phyloP scores from a whole-genome alignment of 257 asterid species.

The Coffea canephora region DNA sequence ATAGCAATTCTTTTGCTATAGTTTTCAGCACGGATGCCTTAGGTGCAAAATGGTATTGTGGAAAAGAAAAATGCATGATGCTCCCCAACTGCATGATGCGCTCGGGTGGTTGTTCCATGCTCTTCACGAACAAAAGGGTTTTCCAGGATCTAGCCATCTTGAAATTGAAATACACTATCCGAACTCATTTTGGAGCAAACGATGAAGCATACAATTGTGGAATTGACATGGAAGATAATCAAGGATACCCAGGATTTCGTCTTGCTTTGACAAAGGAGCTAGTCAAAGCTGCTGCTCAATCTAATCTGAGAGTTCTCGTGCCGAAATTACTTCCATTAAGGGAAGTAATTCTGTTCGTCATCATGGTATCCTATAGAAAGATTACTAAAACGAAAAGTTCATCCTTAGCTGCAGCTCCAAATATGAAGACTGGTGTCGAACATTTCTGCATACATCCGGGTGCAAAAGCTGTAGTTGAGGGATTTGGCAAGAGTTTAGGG shows the following conservation, averaged over 20 bases:
- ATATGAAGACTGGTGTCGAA: slow-evolving; percentile 42
- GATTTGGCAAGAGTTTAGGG: slow-evolving; percentile 37
- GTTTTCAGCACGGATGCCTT: slow-evolving; percentile 39
- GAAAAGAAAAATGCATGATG: slow-evolving; percentile 40
- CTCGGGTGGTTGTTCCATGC: slow-evolving; percentile 44
- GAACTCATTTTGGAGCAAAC: slow-evolving; percentile 28
- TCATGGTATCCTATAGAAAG: not conserved
- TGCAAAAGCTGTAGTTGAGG: slow-evolving; percentile 60
- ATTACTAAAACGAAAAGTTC: slow-evolving; percentile 2
- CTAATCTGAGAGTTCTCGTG: slow-evolving; percentile 19
- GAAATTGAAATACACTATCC: slow-evolving; percentile 24
- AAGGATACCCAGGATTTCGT: slow-evolving; percentile 32
- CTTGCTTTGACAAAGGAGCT: slow-evolving; percentile 20
- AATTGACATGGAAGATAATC: slow-evolving; percentile 30
- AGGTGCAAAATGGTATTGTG: slow-evolving; percentile 36
- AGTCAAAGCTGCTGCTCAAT: slow-evolving; percentile 21
- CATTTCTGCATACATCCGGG: slow-evolving; percentile 71
- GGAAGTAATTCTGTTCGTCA: slow-evolving; percentile 16
- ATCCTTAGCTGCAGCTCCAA: slow-evolving; percentile 5
- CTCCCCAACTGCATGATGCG: slow-evolving; percentile 38
- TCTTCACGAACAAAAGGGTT: slow-evolving; percentile 25
- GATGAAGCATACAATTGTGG: slow-evolving; percentile 36
- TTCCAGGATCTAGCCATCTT: slow-evolving; percentile 20
- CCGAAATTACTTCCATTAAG: slow-evolving; percentile 32
- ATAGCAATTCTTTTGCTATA: slow-evolving; percentile 17